These are phyloP conservation scores for Exophiala spinifera DNA, from an alignment of 2,329 filamentous ascomycete genomes.

Conservation along the genomic window DNA sequence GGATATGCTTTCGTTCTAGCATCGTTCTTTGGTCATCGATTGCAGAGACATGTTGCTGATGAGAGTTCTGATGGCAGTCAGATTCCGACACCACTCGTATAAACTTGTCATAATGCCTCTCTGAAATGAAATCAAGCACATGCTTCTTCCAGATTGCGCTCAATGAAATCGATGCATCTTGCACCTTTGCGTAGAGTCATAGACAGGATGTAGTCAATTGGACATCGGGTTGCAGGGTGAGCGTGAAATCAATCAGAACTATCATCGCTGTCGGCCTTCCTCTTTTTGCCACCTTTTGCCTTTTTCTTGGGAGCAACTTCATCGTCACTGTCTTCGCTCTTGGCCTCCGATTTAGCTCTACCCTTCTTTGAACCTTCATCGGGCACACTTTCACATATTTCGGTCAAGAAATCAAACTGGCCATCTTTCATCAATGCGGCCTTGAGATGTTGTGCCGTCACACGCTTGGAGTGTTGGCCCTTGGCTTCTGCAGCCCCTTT, in stretches of 20 bases:
- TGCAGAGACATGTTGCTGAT: too few species aligned
- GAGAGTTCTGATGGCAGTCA: too few species aligned
- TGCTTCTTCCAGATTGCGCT: too few species aligned
- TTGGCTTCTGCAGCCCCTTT: conserved; percentile 83
- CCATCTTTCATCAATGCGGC: conserved; percentile 82
- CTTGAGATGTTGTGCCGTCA: conserved; percentile 88
- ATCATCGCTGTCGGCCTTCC: conserved; percentile 23
- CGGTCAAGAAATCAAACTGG: conserved; percentile 88
- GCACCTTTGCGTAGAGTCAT: neutral
- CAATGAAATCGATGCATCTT: too few species aligned
- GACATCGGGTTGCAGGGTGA: neutral
- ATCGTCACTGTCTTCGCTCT: conserved; percentile 28
- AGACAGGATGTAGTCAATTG: neutral
- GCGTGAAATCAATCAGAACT: conserved; percentile 17
- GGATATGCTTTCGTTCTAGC: too few species aligned
- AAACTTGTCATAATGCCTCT: too few species aligned
- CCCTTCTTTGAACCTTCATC: conserved; percentile 42
- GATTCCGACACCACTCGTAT: too few species aligned
- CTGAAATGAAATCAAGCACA: too few species aligned
- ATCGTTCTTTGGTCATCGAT: too few species aligned
- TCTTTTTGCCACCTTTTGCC: conserved; percentile 18
- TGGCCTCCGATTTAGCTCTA: conserved; percentile 26
- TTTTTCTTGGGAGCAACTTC: conserved; percentile 24
- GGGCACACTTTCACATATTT: conserved; percentile 83
- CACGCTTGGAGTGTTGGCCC: conserved; percentile 69